Evolutionary conservation across 169 alveolate species (phyloP).

Genomic region (Plasmodium coatneyi): DNA sequence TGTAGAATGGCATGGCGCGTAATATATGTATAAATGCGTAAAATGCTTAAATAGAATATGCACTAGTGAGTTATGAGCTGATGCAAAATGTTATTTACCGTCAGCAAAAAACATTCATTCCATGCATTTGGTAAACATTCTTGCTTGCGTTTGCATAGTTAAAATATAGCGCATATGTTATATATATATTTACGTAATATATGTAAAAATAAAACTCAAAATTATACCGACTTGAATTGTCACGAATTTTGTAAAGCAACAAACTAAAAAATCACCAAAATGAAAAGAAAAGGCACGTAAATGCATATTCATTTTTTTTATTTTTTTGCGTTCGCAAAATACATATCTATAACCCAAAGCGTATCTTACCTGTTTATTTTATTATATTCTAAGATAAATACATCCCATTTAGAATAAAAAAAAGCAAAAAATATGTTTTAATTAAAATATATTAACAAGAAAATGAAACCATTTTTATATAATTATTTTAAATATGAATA

Average conservation of each 20-base stretch:
- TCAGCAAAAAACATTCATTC: neutral
- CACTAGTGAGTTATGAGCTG: neutral
- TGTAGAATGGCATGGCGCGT: neutral
- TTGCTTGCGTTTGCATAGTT: neutral
- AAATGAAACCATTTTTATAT: conserved; percentile 21
- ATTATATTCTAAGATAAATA: conserved; percentile 3
- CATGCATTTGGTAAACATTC: neutral
- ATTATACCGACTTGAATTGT: neutral
- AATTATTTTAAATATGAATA: conserved; percentile 52
- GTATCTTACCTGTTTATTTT: neutral
- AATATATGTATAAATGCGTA: neutral
- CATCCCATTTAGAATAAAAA: neutral
- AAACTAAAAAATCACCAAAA: neutral
- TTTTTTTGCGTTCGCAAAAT: neutral
- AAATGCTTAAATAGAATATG: neutral
- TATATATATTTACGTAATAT: neutral
- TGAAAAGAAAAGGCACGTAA: neutral
- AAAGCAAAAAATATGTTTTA: conserved; percentile 9
- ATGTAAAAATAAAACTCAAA: neutral
- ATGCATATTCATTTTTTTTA: neutral
- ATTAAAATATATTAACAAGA: neutral
- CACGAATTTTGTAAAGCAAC: neutral
- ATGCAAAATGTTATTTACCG: neutral
- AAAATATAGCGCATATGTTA: neutral
- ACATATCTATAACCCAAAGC: neutral